Base-by-base conservation (phyloP, 352 stramenopile species). In the Phytophthora rubi region DNA sequence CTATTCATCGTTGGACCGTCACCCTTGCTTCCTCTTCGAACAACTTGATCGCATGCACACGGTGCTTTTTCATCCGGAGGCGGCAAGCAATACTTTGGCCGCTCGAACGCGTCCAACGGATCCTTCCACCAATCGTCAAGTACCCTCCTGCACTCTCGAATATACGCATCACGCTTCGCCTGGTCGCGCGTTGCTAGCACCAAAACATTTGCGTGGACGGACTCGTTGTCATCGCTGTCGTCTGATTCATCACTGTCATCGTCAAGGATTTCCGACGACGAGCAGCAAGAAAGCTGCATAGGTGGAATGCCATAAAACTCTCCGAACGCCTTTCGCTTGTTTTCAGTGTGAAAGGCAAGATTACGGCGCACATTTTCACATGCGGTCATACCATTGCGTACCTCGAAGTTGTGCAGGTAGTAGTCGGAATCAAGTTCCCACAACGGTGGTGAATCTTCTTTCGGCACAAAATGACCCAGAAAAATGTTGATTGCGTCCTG, bases 401-500 rank as follows among this genome's bases (percentile, higher is more conserved):
- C 90, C 47, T 95, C 87, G 54, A 93, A 94, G 56, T 97, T 97
- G 76, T 97, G 91, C 56, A 97, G 65, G 56, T 97, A 97, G 61
- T 97, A 97, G 58, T 97, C 91, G 2, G 86, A 95, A 52, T 96
- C 90, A 0, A 95, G 73, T 21, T 96, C 88, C 82, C 90, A 97
- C 9, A 97, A 69, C 33, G 88, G 86, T 6, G 86, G 82, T 8
- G 87, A 80, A 12, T 76, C 73, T 56, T 88, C 78, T 30, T 73
- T 81, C 21, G 92, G 93, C 8, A 94, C 77, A 63, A 97, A 97
- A 39, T 95, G 96, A 0, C 98, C 98, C 23, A 99, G 80, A 71
- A 99, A 99, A 9, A 99, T 89, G 74, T 99, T 99, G 81, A 99
- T 99, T 13, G 97, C 96, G 80, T 99, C 98, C 82, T 99, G 97